A percentile compares a stretch with the other conserved stretches of the same genome.
These are phyloP conservation scores for Amylostereum chailletii DNA, from an alignment of 1,284 basidiomycete species.

Conservation along the genomic window DNA sequence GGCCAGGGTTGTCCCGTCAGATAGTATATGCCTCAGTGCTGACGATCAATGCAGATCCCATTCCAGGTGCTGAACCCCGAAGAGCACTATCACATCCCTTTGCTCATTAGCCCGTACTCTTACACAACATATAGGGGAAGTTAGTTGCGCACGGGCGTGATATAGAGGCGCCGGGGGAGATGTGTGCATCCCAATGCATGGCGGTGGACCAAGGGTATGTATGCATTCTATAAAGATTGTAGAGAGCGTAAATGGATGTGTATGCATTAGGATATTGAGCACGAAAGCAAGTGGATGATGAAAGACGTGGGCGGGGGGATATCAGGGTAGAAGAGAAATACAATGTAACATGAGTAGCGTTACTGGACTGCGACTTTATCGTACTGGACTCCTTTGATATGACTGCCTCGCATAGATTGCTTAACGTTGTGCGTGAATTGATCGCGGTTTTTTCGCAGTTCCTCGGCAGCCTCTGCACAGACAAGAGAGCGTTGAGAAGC, in stretches of 20 bases:
- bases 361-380: slow-evolving; percentile 58
- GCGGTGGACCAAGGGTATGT: too few species aligned
- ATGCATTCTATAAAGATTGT: too few species aligned
- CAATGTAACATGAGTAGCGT: slow-evolving; percentile 4
- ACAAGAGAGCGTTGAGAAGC: slow-evolving; percentile 5
- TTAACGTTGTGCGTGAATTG: slow-evolving; percentile 79
- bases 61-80: slow-evolving; percentile 62
- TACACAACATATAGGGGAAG: slow-evolving; percentile 92
- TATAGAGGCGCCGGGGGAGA: neutral
- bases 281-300: neutral
- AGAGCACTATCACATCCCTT: slow-evolving; percentile 87
- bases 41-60: slow-evolving; percentile 44
- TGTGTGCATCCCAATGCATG: neutral
- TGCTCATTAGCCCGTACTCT: slow-evolving; percentile 86
- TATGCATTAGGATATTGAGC: neutral
- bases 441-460: slow-evolving; percentile 79
- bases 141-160: slow-evolving; percentile 20
- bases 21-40: slow-evolving; percentile 1
- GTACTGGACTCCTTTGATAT: slow-evolving; percentile 70
- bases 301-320: neutral
- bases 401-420: slow-evolving; percentile 72
- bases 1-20: slow-evolving; percentile 30
- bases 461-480: slow-evolving; percentile 83
- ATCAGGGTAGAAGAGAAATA: too few species aligned
- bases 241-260: too few species aligned